phyloP scores from a whole-genome alignment of 306 rosid genomes.

The Quercus glauca region DNA sequence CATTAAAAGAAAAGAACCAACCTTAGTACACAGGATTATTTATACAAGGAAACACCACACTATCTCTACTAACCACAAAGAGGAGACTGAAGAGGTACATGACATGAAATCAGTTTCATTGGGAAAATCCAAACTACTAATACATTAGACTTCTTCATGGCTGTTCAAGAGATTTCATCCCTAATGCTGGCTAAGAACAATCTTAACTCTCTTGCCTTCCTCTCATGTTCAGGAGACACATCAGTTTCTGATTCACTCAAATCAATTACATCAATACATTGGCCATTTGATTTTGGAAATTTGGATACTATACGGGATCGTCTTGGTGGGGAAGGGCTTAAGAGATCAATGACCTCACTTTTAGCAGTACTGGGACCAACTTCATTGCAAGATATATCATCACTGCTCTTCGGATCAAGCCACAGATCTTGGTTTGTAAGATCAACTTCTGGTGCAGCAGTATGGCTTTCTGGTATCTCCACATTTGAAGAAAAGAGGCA shows the following conservation, averaged over 20 bases:
- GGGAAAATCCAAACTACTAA: not conserved
- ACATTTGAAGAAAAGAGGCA: slow-evolving; percentile 21
- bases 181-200: slow-evolving; percentile 52
- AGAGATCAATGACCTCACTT: slow-evolving; percentile 58
- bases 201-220: slow-evolving; percentile 64
- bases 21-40: too few species aligned
- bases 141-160: not conserved
- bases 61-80: not conserved
- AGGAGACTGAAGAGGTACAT: not conserved
- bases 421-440: slow-evolving; percentile 14
- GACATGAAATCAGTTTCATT: not conserved
- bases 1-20: too few species aligned
- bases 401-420: slow-evolving; percentile 13
- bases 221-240: slow-evolving; percentile 55
- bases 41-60: not conserved
- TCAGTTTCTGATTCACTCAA: slow-evolving; percentile 75
- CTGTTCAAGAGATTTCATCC: slow-evolving; percentile 32
- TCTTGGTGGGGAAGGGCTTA: slow-evolving; percentile 66
- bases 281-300: slow-evolving; percentile 25
- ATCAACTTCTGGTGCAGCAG: slow-evolving; percentile 28
- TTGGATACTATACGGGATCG: slow-evolving; percentile 7
- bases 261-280: slow-evolving; percentile 49
- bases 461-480: slow-evolving; percentile 9
- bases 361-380: slow-evolving; percentile 21
- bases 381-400: slow-evolving; percentile 13